A percentile compares a stretch with the other conserved stretches of the same genome.
phyloP scores from a whole-genome alignment of 495 filamentous ascomycete species.

The Penicillium chermesinum region DNA sequence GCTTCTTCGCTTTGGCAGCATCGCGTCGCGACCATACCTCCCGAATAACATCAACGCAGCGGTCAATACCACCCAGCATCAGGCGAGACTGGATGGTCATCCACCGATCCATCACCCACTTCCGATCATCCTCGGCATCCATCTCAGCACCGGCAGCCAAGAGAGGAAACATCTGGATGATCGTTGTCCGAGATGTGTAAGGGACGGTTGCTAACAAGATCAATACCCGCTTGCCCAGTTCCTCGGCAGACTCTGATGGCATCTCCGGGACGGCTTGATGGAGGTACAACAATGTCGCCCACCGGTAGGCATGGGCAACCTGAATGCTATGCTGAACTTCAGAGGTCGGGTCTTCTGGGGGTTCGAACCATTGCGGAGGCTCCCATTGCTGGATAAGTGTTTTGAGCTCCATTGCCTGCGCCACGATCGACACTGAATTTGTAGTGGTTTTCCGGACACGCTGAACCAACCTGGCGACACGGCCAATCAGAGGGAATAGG shows the following conservation, averaged over 20 bases:
- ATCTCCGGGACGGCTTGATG: conserved; percentile 77
- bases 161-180: conserved; percentile 74
- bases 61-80: conserved; percentile 68
- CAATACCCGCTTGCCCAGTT: conserved; percentile 59
- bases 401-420: conserved; percentile 61
- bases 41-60: conserved; percentile 70
- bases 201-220: conserved; percentile 61
- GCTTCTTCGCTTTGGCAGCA: conserved; percentile 31
- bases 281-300: conserved; percentile 69
- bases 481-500: conserved; percentile 69
- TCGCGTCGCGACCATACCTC: conserved; percentile 64
- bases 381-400: conserved; percentile 59
- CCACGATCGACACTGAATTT: conserved; percentile 60
- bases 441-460: conserved; percentile 52
- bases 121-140: conserved; percentile 52
- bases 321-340: conserved; percentile 62
- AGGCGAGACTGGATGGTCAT: conserved; percentile 55
- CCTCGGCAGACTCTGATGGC: conserved; percentile 51
- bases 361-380: conserved; percentile 51
- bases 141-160: conserved; percentile 69
- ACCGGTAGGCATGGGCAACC: conserved; percentile 73
- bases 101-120: conserved; percentile 69
- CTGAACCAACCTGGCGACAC: conserved; percentile 63
- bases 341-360: conserved; percentile 62
- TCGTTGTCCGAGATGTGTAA: conserved; percentile 56